Evolutionary conservation across 805 yeast genomes (phyloP), one percentile per base, ranked within the genome.

Genomic region (Candida awuae): DNA sequence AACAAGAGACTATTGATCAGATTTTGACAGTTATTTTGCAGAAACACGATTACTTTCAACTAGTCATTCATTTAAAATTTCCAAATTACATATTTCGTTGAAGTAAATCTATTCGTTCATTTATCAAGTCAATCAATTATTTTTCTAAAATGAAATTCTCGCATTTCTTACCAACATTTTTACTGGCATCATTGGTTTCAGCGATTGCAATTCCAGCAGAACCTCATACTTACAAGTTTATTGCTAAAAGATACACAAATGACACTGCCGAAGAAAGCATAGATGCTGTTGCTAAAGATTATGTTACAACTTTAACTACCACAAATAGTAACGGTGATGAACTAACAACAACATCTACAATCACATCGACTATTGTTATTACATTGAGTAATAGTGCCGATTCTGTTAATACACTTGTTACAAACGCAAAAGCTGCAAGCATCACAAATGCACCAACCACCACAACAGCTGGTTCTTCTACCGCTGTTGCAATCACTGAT

Each of bases 211-310:
- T 40, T 28, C 39, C 39, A 13, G 23, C 25, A 14, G 9, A n/a
- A n/a, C n/a, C n/a, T 12, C 31, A 27, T 12, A 27, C 27, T 22
- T 45, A 42, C 17, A 39, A 40, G 32, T 41, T 23, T 29, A 9
- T 53, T 21, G 56, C 46, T 14, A 54, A 46, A 35, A 54, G 58
- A 47, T 54, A 44, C 32, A 53, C 45, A 22, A 54, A 53, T 40
- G 39, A 38, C 17, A 50, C 59, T 5, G 39, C 45, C 2, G n/a
- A 31, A 8, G 17, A 21, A 14, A 20, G 35, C 9, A 27, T 40
- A n/a, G n/a, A n/a, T 14, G 18, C 32, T 15, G 17, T 16, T 12
- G 16, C 27, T 17, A 9, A 3, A 10, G 21, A n/a, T 12, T 8
- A 20, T 14, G 5, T 15, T 13, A 39, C 38, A 6, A 25, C 31